Evolutionary conservation across 805 yeast species (phyloP).

Genomic region (Saturnispora halmiae): DNA sequence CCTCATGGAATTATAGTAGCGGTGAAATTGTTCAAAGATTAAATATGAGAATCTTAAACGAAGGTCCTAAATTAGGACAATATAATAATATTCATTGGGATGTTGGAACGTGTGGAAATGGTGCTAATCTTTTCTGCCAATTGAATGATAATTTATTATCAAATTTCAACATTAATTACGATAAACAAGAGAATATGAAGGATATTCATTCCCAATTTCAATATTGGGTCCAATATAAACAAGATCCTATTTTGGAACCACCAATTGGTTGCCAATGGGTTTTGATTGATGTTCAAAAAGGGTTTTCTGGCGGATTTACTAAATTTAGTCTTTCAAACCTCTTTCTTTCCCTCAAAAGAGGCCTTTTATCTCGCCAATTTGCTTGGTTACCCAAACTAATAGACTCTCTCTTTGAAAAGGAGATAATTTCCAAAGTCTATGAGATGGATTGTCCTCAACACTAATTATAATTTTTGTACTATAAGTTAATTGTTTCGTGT

Average conservation of each 20-base stretch:
- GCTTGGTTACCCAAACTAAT: no score
- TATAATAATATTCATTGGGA: slow-evolving; percentile 57
- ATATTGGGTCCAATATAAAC: slow-evolving; percentile 38
- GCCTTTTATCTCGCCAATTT: no score
- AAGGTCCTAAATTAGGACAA: slow-evolving; percentile 2
- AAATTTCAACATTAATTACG: slow-evolving; percentile 40
- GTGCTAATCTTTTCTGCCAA: slow-evolving; percentile 69
- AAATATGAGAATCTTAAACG: slow-evolving; percentile 28
- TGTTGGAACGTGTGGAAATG: slow-evolving; percentile 79
- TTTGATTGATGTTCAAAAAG: slow-evolving; percentile 30
- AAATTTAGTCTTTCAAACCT: not conserved
- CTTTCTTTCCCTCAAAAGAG: not conserved
- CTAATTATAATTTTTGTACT: not conserved
- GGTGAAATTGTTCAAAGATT: slow-evolving; percentile 58
- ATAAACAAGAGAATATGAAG: slow-evolving; percentile 56
- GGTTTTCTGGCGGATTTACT: slow-evolving; percentile 28
- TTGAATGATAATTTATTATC: slow-evolving; percentile 27
- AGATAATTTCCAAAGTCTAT: no score
- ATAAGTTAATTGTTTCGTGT: no score
- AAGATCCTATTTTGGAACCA: slow-evolving; percentile 21
- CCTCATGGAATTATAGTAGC: slow-evolving; percentile 82
- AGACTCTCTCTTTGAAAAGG: no score
- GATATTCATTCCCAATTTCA: slow-evolving; percentile 30
- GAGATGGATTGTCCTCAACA: no score
- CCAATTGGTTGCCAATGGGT: slow-evolving; percentile 35